Evolutionary conservation across 768 basidiomycete genomes (phyloP), one percentile per base, ranked within the genome.

Genomic region (Lanmaoa rubissima): DNA sequence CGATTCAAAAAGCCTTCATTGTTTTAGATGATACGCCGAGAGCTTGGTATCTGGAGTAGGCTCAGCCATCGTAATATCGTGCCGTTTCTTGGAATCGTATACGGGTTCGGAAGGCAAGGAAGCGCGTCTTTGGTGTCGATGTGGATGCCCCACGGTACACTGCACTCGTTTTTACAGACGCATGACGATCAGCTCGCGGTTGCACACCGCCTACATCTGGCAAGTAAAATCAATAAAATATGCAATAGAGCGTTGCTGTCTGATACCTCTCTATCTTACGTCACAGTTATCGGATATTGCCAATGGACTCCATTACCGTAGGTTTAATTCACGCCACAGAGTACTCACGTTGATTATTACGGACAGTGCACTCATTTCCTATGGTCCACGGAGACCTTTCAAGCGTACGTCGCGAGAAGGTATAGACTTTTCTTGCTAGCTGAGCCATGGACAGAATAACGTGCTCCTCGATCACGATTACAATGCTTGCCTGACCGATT

Each of bases 281-380:
- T 24, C 32, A 17, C 47, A 53, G 59, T 17, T 59, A 24, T 17
- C 45, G 17, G 58, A 53, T 39, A 36, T 60, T 40, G 57, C 59
- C 8, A 49, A 32, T 28, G 59, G 58, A 40, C 52, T 60, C 14
- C 7, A 51, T 16, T 61, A 48, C 35, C 10, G 52, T 60, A 36
- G 1, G 57, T 39, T 48, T 36, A 1, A 9, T 42, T 24, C 14
- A 6, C 5, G 3, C 31, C 3, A 24, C 5, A 1, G 12, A 16
- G 5, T 21, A 12, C 16, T 31, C 4, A 4, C n/a, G 28, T 41
- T 4, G 6, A 13, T 59, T 11, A 40, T 21, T 13, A 24, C 12
- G 4, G 12, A 34, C 31, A 60, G 58, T 61, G 21, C 57, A 50
- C 43, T 60, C 59, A 0, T 54, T 61, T 43, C 59, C 59, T 13